These are phyloP conservation scores for Lentinula sp. DNA, from an alignment of 768 basidiomycete genomes.

Conservation along the genomic window DNA sequence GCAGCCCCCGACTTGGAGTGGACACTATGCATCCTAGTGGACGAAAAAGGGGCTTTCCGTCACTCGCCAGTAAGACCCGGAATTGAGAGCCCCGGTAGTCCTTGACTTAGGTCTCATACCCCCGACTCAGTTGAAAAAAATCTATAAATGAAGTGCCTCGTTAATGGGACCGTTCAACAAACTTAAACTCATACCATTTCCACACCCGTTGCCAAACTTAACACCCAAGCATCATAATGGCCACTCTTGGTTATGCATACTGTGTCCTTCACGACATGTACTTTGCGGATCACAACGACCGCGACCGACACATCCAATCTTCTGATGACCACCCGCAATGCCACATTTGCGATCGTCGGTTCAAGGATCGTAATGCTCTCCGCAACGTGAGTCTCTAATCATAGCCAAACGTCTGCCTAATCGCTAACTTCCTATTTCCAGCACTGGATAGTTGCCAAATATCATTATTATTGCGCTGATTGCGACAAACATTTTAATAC, in stretches of 20 bases:
- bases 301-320: background rate
- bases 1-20: too few species aligned
- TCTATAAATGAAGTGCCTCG: background rate
- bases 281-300: background rate
- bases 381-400: constrained; percentile 7
- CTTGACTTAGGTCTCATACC: background rate
- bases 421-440: background rate
- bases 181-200: background rate
- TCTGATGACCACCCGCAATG: constrained; percentile 2
- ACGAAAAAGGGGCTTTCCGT: background rate
- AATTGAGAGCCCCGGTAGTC: background rate
- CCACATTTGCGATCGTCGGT: constrained; percentile 1
- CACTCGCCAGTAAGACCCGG: background rate
- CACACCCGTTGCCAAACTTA: background rate
- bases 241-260: background rate
- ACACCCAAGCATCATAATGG: background rate
- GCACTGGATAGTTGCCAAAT: background rate
- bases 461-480: constrained; percentile 1
- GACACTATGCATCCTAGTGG: too few species aligned
- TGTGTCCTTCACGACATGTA: background rate
- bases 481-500: constrained; percentile 2
- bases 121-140: background rate
- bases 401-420: too few species aligned
- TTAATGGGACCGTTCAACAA: background rate
- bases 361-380: background rate